A percentile compares a stretch with the other conserved stretches of the same genome.
These are phyloP conservation scores for Artemisia annua DNA, from an alignment of 129 eudicot genomes.

Conservation along the genomic window DNA sequence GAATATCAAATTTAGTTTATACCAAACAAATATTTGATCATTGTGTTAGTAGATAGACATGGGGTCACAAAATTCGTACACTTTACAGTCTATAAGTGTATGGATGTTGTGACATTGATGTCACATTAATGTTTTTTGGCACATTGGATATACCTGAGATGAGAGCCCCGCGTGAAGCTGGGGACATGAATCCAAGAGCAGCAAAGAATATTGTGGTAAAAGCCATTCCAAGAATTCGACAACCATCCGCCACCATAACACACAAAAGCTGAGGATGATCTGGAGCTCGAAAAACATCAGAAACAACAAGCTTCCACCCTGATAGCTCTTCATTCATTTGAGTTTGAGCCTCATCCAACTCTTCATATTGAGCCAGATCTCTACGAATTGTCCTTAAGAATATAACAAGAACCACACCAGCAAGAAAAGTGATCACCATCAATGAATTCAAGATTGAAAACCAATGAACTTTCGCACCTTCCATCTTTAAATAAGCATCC, in stretches of 20 bases:
- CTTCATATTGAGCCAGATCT: constrained; percentile 48
- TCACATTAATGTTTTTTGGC: not conserved
- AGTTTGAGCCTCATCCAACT: constrained; percentile 35
- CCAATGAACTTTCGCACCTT: constrained; percentile 48
- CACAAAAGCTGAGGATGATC: constrained; percentile 31
- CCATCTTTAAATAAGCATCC: constrained; percentile 48
- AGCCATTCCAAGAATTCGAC: constrained; percentile 41
- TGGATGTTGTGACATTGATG: constrained; percentile 1
- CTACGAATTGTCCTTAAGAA: constrained; percentile 41
- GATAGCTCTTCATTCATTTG: constrained; percentile 43
- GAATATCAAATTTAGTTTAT: not conserved
- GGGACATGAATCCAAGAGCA: constrained; percentile 45
- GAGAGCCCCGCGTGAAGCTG: constrained; percentile 45
- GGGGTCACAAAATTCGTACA: not conserved
- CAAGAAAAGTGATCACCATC: constrained; percentile 49
- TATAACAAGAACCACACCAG: constrained; percentile 37
- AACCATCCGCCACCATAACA: constrained; percentile 47
- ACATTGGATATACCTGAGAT: constrained; percentile 28
- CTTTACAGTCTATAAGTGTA: not conserved
- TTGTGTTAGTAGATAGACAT: not conserved
- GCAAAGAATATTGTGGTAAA: constrained; percentile 39
- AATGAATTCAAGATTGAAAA: constrained; percentile 46
- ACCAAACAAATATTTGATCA: not conserved
- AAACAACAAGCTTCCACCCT: constrained; percentile 46
- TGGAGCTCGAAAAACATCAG: constrained; percentile 40